phyloP scores from a whole-genome alignment of 805 yeast genomes.

The Middelhovenomyces tepae region DNA sequence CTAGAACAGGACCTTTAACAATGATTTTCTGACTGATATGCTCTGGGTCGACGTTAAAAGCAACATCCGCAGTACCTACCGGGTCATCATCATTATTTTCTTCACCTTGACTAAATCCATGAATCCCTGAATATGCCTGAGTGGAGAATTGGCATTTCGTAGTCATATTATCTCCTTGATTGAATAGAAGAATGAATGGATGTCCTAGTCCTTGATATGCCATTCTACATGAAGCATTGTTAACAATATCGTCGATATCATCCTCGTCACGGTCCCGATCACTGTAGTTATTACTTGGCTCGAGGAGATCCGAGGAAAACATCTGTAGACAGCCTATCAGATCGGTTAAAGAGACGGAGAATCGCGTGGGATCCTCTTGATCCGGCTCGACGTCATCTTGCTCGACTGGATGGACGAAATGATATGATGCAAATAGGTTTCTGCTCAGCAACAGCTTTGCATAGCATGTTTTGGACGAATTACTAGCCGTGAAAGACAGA shows the following conservation, averaged over 20 bases:
- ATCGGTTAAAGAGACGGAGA: constrained; percentile 14
- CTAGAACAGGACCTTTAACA: constrained; percentile 43
- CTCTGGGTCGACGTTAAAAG: constrained; percentile 36
- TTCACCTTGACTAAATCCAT: constrained; percentile 26
- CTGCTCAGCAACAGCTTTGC: constrained; percentile 18
- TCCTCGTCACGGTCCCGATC: not conserved
- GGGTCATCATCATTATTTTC: constrained; percentile 27
- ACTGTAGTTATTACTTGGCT: not conserved
- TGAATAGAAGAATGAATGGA: constrained; percentile 47
- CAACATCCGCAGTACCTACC: constrained; percentile 11
- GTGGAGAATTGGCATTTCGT: constrained; percentile 53
- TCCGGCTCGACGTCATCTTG: no score
- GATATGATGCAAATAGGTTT: constrained; percentile 17
- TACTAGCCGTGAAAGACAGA: constrained; percentile 39
- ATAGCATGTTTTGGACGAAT: constrained; percentile 11
- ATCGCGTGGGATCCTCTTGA: no score
- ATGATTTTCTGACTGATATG: constrained; percentile 43
- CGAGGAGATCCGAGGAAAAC: constrained; percentile 9
- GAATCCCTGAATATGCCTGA: no score
- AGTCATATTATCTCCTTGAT: constrained; percentile 41
- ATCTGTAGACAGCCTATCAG: constrained; percentile 21
- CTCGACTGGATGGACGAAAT: constrained; percentile 9
- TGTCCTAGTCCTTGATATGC: constrained; percentile 41
- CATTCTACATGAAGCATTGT: constrained; percentile 28
- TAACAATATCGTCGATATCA: constrained; percentile 5